Conservation (phyloP, 306 rosid genomes). For the Quercus wislizeni region DNA sequence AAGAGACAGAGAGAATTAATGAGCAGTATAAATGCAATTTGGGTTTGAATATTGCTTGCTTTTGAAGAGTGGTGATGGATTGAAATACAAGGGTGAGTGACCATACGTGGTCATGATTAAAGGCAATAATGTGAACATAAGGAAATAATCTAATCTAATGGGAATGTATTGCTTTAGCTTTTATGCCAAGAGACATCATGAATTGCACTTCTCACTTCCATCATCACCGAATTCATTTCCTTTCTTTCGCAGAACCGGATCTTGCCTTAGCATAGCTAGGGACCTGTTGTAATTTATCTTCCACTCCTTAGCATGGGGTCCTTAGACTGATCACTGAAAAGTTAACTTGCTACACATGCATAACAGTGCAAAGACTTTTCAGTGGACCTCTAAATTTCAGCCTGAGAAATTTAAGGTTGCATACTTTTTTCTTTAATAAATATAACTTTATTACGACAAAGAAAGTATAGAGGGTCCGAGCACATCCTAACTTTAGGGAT, state of each 20-base stretch:
- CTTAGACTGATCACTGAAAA: neutral
- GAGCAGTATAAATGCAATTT: constrained; percentile 29
- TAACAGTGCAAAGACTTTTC: neutral
- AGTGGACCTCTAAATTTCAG: neutral
- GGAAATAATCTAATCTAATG: constrained; percentile 20
- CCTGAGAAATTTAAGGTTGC: neutral
- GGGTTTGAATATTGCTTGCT: constrained; percentile 41
- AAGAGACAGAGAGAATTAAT: neutral
- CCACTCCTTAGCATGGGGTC: neutral
- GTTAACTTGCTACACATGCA: neutral
- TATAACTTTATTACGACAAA: too few species aligned
- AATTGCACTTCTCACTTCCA: constrained; percentile 40
- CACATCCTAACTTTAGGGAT: too few species aligned
- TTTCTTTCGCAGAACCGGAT: neutral
- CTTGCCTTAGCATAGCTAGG: neutral
- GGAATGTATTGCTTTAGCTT: constrained; percentile 44
- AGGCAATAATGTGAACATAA: constrained; percentile 12
- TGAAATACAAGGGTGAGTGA: constrained; percentile 38
- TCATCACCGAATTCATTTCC: constrained; percentile 23
- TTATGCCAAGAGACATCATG: constrained; percentile 55
- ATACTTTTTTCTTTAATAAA: too few species aligned
- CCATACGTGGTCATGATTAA: constrained; percentile 45
- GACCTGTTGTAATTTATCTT: neutral
- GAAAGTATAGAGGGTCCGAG: too few species aligned
- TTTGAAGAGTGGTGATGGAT: constrained; percentile 45